A percentile compares a stretch with the other conserved stretches of the same genome.
These are phyloP conservation scores for Gaertneriomyces semiglobifer DNA, from an alignment of 192 early-diverging fungal genomes.

Conservation along the genomic window DNA sequence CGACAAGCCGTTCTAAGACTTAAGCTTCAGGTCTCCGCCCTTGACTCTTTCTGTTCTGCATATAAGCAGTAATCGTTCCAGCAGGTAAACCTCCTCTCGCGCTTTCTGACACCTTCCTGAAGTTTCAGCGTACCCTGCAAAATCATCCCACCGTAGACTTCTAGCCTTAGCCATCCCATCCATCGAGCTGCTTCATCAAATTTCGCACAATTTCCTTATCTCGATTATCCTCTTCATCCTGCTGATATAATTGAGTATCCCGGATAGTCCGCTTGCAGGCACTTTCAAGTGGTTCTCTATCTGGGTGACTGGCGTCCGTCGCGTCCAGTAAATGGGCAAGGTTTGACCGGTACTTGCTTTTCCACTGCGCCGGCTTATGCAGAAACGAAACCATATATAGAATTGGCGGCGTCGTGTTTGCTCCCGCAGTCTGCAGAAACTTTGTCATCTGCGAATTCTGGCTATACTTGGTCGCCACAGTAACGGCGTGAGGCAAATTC, in stretches of 20 bases:
- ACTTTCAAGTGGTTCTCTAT: slow-evolving; percentile 5
- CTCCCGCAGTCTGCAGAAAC: slow-evolving; percentile 32
- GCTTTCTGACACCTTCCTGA: slow-evolving; percentile 15
- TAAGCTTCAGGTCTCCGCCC: slow-evolving; percentile 11
- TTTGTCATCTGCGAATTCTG: slow-evolving; percentile 21
- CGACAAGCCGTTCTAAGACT: slow-evolving; percentile 21
- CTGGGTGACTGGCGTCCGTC: slow-evolving; percentile 18
- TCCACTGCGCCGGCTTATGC: slow-evolving; percentile 35
- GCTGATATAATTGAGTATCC: slow-evolving; percentile 23
- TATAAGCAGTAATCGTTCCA: slow-evolving; percentile 32
- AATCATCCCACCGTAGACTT: slow-evolving; percentile 32
- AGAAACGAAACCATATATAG: slow-evolving; percentile 34
- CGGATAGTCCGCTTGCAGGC: slow-evolving; percentile 16
- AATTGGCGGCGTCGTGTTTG: slow-evolving; percentile 25
- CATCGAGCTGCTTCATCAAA: slow-evolving; percentile 21
- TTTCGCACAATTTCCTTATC: slow-evolving; percentile 24
- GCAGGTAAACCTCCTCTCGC: slow-evolving; percentile 33
- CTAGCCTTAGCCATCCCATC: slow-evolving; percentile 34
- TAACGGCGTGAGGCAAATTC: slow-evolving; percentile 24
- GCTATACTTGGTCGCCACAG: slow-evolving; percentile 27
- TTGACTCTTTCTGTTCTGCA: slow-evolving; percentile 21
- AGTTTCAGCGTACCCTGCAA: slow-evolving; percentile 32
- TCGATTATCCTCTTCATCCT: slow-evolving; percentile 16
- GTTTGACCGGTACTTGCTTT: slow-evolving; percentile 14
- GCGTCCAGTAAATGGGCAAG: slow-evolving; percentile 18